Conservation (phyloP, 257 asterid genomes). For the Eustoma russellianum region DNA sequence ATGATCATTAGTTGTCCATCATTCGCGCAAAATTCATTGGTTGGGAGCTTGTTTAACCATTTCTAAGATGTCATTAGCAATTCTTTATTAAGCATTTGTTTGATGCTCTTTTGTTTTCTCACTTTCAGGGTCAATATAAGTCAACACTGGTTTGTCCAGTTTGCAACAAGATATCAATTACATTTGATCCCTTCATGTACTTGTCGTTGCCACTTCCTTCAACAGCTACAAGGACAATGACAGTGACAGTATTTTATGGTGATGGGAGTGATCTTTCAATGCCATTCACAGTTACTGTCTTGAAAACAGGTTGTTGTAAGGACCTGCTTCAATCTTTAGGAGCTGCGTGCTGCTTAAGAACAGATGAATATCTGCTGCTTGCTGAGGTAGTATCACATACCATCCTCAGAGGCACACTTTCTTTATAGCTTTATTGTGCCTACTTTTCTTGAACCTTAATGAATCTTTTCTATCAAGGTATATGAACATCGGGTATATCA, state of each 20-base stretch:
- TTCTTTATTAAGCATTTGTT: background rate
- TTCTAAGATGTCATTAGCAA: background rate
- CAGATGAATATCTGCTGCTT: constrained; percentile 74
- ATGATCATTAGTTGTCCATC: too few relatives aligned
- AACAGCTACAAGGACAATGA: constrained; percentile 71
- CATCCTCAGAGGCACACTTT: constrained; percentile 6
- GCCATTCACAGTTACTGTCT: constrained; percentile 75
- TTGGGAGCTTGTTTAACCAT: background rate
- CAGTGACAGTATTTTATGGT: constrained; percentile 69
- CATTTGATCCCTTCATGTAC: constrained; percentile 98
- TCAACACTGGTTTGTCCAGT: constrained; percentile 88
- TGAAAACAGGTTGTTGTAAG: constrained; percentile 72
- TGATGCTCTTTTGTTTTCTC: constrained; percentile 3
- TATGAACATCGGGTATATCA: constrained; percentile 70
- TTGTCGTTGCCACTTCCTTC: constrained; percentile 94
- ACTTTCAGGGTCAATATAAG: constrained; percentile 90
- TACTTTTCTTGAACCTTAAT: constrained; percentile 16
- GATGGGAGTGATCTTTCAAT: constrained; percentile 89
- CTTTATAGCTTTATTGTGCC: constrained; percentile 1
- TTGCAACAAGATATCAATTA: constrained; percentile 78
- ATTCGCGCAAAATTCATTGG: too few relatives aligned
- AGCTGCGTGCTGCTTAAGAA: constrained; percentile 51
- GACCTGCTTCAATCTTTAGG: constrained; percentile 72
- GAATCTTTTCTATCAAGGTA: constrained; percentile 38
- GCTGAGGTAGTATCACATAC: constrained; percentile 55